These are phyloP conservation scores for Exophiala alcalophila DNA, from an alignment of 2,329 filamentous ascomycete genomes.

Conservation along the genomic window DNA sequence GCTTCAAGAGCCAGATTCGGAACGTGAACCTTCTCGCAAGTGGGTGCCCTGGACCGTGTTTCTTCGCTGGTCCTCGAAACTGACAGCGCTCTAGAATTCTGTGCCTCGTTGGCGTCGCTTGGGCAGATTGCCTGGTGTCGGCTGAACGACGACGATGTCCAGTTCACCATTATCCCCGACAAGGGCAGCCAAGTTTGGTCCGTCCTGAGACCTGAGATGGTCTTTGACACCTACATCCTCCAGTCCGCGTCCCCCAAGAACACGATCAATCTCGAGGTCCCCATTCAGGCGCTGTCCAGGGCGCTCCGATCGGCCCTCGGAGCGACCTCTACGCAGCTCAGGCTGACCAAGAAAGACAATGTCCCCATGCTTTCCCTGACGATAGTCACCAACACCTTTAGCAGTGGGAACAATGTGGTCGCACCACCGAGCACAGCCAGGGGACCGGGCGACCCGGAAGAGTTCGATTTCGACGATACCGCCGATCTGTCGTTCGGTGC, in stretches of 20 bases:
- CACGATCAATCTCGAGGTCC: conserved; percentile 94
- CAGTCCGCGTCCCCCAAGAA: conserved; percentile 79
- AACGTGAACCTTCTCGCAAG: conserved; percentile 54
- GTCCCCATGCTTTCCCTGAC: conserved; percentile 85
- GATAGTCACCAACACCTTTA: conserved; percentile 71
- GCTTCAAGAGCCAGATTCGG: conserved; percentile 53
- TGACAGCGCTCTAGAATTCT: conserved; percentile 50
- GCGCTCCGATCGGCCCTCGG: conserved; percentile 86
- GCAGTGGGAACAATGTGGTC: conserved; percentile 48
- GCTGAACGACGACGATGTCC: conserved; percentile 79
- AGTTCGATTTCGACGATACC: conserved; percentile 36
- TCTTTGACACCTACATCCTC: conserved; percentile 87
- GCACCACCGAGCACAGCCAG: conserved; percentile 32
- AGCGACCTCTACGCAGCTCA: conserved; percentile 76
- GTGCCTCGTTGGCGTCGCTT: conserved; percentile 60
- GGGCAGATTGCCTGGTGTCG: conserved; percentile 89
- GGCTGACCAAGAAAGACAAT: conserved; percentile 89
- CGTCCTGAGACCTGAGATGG: conserved; percentile 66
- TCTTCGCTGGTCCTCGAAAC: conserved; percentile 11
- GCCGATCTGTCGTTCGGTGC: conserved; percentile 45
- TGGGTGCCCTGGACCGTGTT: conserved; percentile 35
- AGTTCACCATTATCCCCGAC: conserved; percentile 94
- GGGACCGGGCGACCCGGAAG: conserved; percentile 24
- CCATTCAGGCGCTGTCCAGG: conserved; percentile 79
- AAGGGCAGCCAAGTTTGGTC: conserved; percentile 96